These are phyloP conservation scores for Lasiodiplodia theobromae DNA, from an alignment of 2,329 filamentous ascomycete species.

Conservation along the genomic window DNA sequence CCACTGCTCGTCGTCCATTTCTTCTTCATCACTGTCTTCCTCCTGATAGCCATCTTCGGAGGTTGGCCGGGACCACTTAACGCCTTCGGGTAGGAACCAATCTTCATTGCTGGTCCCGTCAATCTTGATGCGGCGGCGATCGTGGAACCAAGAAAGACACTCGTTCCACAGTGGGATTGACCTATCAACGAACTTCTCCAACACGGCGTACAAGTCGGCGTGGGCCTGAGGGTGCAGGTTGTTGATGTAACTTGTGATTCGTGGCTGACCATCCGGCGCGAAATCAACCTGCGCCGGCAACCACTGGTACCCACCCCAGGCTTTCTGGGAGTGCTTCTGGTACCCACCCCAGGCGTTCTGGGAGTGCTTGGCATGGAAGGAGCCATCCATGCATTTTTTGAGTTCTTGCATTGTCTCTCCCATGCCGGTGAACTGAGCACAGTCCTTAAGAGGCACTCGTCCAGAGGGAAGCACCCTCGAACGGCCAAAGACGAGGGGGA, in stretches of 20 bases:
- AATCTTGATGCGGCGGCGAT: conserved; percentile 15
- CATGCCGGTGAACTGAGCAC: conserved; percentile 40
- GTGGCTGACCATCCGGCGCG: conserved; percentile 42
- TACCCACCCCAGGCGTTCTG: no score
- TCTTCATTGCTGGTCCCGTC: background rate
- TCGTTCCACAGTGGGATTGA: conserved; percentile 58
- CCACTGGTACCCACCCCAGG: conserved; percentile 38
- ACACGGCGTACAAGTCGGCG: conserved; percentile 46
- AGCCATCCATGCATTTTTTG: background rate
- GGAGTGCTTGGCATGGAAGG: background rate
- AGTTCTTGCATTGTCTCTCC: conserved; percentile 36
- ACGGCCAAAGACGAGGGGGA: conserved; percentile 63
- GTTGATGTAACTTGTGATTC: conserved; percentile 62
- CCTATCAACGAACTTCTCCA: conserved; percentile 52
- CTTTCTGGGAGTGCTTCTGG: background rate
- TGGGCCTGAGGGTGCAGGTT: conserved; percentile 58
- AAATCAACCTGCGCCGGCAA: conserved; percentile 60
- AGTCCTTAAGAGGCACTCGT: conserved; percentile 40
- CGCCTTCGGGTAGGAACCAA: background rate
- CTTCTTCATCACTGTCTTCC: background rate
- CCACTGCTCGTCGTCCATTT: background rate
- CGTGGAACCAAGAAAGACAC: conserved; percentile 34
- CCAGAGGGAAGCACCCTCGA: conserved; percentile 43
- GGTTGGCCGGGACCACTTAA: background rate
- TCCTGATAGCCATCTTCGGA: background rate